Base-by-base conservation (phyloP, 176 grass and related monocot species). In the Musa schizocarpa region DNA sequence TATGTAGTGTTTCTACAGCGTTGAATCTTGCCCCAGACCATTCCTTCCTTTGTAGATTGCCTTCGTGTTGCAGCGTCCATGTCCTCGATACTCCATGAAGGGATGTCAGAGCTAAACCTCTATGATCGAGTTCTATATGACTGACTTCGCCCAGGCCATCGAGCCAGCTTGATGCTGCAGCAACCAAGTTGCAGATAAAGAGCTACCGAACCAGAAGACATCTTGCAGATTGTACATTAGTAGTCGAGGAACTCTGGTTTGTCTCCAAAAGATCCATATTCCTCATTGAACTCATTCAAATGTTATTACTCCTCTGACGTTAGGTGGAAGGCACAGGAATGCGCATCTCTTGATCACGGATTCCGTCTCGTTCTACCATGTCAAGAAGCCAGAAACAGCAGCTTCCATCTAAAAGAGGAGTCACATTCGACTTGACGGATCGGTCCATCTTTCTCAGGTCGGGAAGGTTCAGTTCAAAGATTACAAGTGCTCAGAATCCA, bases 401-500 rank as follows among this genome's bases (percentile, higher is more conserved):
- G 90, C 82, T 53, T 93, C 94, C 2, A 76, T 34, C 29, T 34
- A 93, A 81, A 75, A 75, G 94, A 54, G 85, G 81, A 52, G 90
- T 90, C 64, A 98, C 65, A 48, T 20, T 13, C 17, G 65, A 63
- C 29, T 22, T 8, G 24, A 53, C 67, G 62, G 77, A 63, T 79
- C 9, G 51, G 20, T 71, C 52, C 72, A 75, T 55, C 57, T 70
- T 62, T 71, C 11, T 70, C 77, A 86, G 84, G 88, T 98, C 51
- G 94, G 94, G 13, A 93, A 98, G 76, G 94, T 90, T 1, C 89
- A 91, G n/a, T 93, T 75, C 73, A 93, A 98, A 71, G 88, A 98
- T 74, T 88, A 93, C 5, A 91, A 98, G 22, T 74, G 88, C 94
- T 23, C 94, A 98, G 77, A 87, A 91, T 29, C 27, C 27, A 29